Base-by-base conservation (phyloP, 139 green algal species). In the Pedinophyceae sp. region DNA sequence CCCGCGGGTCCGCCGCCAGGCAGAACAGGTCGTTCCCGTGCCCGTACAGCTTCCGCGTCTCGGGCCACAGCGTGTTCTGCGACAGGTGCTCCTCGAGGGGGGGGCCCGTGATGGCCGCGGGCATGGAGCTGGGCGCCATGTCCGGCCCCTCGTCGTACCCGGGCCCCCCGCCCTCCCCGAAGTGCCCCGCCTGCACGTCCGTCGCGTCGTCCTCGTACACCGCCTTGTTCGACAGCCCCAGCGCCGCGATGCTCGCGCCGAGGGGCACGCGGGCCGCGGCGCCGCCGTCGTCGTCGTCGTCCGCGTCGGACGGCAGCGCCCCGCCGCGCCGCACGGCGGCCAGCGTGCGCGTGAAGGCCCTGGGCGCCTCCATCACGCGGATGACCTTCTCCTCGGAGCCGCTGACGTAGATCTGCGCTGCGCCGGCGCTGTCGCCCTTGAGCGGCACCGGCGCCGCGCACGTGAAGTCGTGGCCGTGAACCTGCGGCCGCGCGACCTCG, bases 301-400 rank as follows among this genome's bases (percentile, higher is more conserved):
- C 63, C 41, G 23, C 28, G 41, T 29, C 22, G 28, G 48, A 47
- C 4, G 45, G 23, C 2, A 50, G 61, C 19, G 43, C 57, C 23
- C 46, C 48, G 15, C 39, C 39, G 30, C 57, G 55, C 3, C 58
- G 29, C 4, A 58, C 57, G n/a, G n/a, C n/a, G n/a, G n/a, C n/a
- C n/a, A n/a, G n/a, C n/a, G n/a, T n/a, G n/a, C n/a, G n/a, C n/a
- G n/a, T n/a, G 45, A 91, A 89, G 2, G 76, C 60, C 40, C 66
- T 60, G 0, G 89, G 87, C 5, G 80, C 83, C 62, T 87, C 69
- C 48, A 98, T 86, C 19, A 95, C 82, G 1, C 90, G 76, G 15
- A 94, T 50, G 38, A 96, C 85, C 72, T 98, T 98, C 69, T 98
- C 90, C 62, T 97, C 90, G 13, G 75, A 78, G 19, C 83, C 83